A percentile compares a stretch with the other conserved stretches of the same genome.
Evolutionary conservation across 352 stramenopile species (phyloP).

Genomic region (Globisporangium alternatum): DNA sequence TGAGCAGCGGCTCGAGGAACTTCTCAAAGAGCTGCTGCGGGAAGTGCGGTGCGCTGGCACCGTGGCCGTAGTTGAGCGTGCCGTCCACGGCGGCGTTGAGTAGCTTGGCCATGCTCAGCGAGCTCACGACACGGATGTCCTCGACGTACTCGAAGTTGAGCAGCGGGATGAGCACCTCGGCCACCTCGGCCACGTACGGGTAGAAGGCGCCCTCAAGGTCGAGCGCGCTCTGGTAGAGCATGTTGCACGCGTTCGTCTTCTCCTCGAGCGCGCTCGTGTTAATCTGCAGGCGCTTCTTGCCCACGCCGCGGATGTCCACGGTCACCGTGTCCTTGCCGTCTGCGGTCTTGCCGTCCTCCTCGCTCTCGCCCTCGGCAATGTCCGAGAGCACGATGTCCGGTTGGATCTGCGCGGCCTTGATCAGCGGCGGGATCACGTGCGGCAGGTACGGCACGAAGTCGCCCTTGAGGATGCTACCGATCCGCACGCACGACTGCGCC

Average conservation of each 20-base stretch:
- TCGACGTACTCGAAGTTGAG: slow-evolving; percentile 85
- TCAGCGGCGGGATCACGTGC: slow-evolving; percentile 76
- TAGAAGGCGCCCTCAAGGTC: slow-evolving; percentile 83
- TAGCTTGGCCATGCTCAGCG: slow-evolving; percentile 72
- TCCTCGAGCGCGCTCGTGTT: slow-evolving; percentile 85
- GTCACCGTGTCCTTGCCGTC: slow-evolving; percentile 74
- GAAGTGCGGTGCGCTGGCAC: slow-evolving; percentile 51
- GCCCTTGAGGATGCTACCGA: slow-evolving; percentile 82
- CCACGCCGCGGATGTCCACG: slow-evolving; percentile 71
- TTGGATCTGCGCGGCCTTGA: slow-evolving; percentile 79
- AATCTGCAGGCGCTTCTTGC: slow-evolving; percentile 84
- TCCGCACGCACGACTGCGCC: slow-evolving; percentile 82
- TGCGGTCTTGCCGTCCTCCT: slow-evolving; percentile 50
- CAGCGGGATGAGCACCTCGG: slow-evolving; percentile 72
- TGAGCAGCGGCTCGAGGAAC: slow-evolving; percentile 73
- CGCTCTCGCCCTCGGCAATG: slow-evolving; percentile 50
- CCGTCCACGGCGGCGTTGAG: slow-evolving; percentile 71
- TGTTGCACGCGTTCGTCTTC: slow-evolving; percentile 87
- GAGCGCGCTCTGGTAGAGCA: slow-evolving; percentile 85
- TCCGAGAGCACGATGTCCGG: slow-evolving; percentile 80
- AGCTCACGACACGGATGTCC: slow-evolving; percentile 78
- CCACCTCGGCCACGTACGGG: slow-evolving; percentile 76
- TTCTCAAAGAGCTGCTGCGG: slow-evolving; percentile 82
- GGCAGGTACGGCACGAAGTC: slow-evolving; percentile 87
- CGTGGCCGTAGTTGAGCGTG: slow-evolving; percentile 61